A percentile compares a stretch with the other conserved stretches of the same genome.
These are phyloP conservation scores for Dinochytrium kinnereticum DNA, from an alignment of 371 early-diverging fungal genomes.

Conservation along the genomic window DNA sequence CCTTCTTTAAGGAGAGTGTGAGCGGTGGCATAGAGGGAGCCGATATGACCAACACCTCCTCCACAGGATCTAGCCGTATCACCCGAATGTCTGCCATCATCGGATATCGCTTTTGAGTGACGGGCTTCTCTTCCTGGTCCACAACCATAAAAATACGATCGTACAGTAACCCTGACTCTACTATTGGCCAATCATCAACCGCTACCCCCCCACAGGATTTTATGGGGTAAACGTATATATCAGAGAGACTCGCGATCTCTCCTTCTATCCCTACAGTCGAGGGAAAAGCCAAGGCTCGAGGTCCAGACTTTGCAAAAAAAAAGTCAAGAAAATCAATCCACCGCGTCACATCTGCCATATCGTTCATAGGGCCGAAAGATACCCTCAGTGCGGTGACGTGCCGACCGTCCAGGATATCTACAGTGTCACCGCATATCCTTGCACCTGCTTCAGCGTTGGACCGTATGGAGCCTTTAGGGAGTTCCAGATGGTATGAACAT, in stretches of 20 bases:
- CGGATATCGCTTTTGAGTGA: not conserved
- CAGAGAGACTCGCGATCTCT: not conserved
- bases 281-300: not conserved
- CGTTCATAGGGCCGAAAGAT: constrained; percentile 73
- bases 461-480: constrained; percentile 21
- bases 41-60: not conserved
- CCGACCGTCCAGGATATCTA: constrained; percentile 62
- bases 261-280: not conserved
- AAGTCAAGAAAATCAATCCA: constrained; percentile 58
- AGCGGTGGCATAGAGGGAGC: not conserved
- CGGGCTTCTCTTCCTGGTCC: not conserved
- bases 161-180: constrained; percentile 18
- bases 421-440: constrained; percentile 64
- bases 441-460: constrained; percentile 45
- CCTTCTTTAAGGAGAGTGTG: not conserved
- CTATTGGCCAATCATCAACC: constrained; percentile 7
- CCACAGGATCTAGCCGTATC: not conserved
- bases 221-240: constrained; percentile 29
- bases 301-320: not conserved
- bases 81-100: not conserved
- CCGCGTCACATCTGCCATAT: constrained; percentile 54
- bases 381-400: constrained; percentile 72
- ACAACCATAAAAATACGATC: constrained; percentile 32
- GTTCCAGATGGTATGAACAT: constrained; percentile 60
- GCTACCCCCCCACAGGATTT: constrained; percentile 32